Percentiles rank a stretch among this genome's conserved stretches.
Evolutionary conservation across 139 green algal species (phyloP).

Genomic region (Haematococcus sp.): DNA sequence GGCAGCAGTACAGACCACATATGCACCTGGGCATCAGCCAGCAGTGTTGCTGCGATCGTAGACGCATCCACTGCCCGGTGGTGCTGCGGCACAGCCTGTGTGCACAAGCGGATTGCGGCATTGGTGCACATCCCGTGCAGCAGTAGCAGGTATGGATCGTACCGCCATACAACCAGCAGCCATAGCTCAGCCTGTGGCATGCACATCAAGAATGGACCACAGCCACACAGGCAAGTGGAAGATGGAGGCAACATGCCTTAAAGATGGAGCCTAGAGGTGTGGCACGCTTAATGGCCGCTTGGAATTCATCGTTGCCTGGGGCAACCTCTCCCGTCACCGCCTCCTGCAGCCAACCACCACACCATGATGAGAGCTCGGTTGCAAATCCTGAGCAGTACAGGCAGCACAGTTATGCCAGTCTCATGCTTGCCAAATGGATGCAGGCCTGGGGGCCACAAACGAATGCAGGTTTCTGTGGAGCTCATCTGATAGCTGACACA

Average conservation of each 20-base stretch:
- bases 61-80: not conserved
- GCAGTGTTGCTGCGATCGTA: not conserved
- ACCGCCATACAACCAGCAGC: conserved; percentile 15
- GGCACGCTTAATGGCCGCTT: conserved; percentile 50
- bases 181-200: too few species aligned
- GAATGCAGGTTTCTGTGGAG: not conserved
- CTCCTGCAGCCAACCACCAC: conserved; percentile 15
- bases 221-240: too few species aligned
- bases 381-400: not conserved
- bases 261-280: conserved; percentile 55
- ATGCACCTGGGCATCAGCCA: not conserved
- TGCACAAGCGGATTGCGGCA: too few species aligned
- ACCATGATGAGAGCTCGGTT: not conserved
- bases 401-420: too few species aligned
- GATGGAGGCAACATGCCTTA: too few species aligned
- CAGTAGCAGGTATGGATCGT: not conserved
- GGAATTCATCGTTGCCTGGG: conserved; percentile 53
- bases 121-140: not conserved
- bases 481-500: not conserved
- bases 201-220: too few species aligned
- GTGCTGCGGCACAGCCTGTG: not conserved
- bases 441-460: not conserved
- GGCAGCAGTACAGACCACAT: too few species aligned
- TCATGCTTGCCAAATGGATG: not conserved
- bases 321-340: conserved; percentile 40